Percentiles rank a stretch among this genome's conserved stretches.
Conservation (phyloP, 75 land plant genomes). For the Ceratopteris richardii region DNA sequence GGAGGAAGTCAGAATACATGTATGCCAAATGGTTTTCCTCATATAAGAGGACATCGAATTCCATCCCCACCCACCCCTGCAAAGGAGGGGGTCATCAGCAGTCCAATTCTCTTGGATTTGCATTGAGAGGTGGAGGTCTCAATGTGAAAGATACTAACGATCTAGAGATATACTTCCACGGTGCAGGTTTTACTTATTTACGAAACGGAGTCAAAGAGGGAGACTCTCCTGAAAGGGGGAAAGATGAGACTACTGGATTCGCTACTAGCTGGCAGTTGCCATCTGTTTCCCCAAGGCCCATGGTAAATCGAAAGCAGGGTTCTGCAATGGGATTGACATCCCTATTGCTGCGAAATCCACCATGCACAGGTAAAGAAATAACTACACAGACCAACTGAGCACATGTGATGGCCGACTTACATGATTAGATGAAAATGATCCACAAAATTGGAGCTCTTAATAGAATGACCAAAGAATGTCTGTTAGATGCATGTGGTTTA, state of each 20-base stretch:
- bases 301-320: not conserved
- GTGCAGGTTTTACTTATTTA: not conserved
- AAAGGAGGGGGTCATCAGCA: not conserved
- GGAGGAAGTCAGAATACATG: constrained; percentile 86
- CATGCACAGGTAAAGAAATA: too few relatives aligned
- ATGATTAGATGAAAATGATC: too few relatives aligned
- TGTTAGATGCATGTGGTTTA: too few relatives aligned
- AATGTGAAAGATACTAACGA: not conserved
- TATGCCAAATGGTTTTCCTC: constrained; percentile 88
- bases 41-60: constrained; percentile 36
- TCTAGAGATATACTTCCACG: not conserved
- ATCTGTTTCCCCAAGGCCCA: constrained; percentile 31
- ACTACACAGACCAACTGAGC: too few relatives aligned
- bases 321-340: not conserved
- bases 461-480: too few relatives aligned
- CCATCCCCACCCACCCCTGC: not conserved
- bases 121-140: not conserved
- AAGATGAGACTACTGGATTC: constrained; percentile 14
- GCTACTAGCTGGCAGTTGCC: constrained; percentile 35
- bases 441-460: too few relatives aligned
- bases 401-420: too few relatives aligned
- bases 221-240: not conserved
- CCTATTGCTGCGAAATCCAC: too few relatives aligned
- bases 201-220: not conserved
- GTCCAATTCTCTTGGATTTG: not conserved